Percentiles rank a stretch among this genome's conserved stretches.
Conservation (phyloP, 2,329 filamentous ascomycete species). For the Colletotrichum chlorophyti region DNA sequence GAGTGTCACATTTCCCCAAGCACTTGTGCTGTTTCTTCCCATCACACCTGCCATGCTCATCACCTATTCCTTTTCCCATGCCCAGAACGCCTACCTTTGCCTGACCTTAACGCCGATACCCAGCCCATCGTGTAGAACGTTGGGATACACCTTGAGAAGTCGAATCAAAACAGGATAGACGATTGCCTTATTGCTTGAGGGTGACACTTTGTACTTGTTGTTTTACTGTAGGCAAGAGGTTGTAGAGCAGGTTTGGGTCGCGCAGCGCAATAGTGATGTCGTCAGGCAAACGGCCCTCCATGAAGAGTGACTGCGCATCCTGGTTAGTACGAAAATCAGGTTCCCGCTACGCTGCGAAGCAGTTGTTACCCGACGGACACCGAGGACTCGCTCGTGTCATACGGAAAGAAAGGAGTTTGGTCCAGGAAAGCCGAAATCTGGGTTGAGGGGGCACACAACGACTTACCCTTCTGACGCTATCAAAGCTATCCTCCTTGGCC, state of each 20-base stretch:
- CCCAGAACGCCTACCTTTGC: background rate
- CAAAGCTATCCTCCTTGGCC: constrained; percentile 83
- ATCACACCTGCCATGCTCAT: constrained; percentile 5
- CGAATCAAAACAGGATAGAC: no score
- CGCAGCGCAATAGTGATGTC: constrained; percentile 79
- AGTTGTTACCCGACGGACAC: no score
- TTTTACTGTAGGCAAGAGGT: constrained; percentile 74
- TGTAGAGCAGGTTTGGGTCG: constrained; percentile 78
- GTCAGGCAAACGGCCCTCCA: constrained; percentile 64
- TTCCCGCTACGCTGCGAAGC: no score
- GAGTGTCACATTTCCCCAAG: no score
- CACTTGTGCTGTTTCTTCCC: no score
- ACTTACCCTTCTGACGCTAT: constrained; percentile 74
- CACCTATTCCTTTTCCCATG: background rate
- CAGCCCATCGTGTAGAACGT: no score
- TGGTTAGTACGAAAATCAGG: constrained; percentile 30
- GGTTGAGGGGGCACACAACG: background rate
- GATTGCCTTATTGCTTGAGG: constrained; percentile 3
- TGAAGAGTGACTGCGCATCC: constrained; percentile 51
- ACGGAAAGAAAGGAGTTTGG: no score
- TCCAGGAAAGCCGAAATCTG: background rate
- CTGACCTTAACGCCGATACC: no score
- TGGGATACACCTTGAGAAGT: no score
- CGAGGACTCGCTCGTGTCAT: constrained; percentile 13
- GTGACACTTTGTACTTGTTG: constrained; percentile 61